A percentile compares a stretch with the other conserved stretches of the same genome.
Evolutionary conservation across 2,329 filamentous ascomycete species (phyloP).

Genomic region (Botrytis medusae): DNA sequence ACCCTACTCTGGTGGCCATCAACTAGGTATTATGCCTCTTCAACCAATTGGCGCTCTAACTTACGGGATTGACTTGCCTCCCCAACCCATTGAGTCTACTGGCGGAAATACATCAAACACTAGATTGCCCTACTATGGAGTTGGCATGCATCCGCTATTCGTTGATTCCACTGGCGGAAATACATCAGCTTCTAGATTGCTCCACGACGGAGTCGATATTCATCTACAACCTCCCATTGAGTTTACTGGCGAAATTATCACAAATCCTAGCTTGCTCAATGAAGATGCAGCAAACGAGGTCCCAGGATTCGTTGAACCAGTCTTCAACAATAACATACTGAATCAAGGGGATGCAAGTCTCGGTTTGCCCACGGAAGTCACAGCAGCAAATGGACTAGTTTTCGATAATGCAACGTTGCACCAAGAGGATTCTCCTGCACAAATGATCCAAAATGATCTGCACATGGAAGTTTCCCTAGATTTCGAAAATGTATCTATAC

Average conservation of each 20-base stretch:
- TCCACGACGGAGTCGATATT: background rate
- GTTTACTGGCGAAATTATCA: background rate
- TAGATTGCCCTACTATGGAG: background rate
- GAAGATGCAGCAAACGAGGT: background rate
- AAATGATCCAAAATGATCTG: background rate
- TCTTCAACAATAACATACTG: background rate
- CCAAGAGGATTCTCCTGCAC: background rate
- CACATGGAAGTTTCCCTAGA: background rate
- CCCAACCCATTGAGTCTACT: background rate
- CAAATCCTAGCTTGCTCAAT: background rate
- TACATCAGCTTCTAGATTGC: background rate
- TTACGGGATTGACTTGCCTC: background rate
- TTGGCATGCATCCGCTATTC: too few species aligned
- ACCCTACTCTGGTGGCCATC: background rate
- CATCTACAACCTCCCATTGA: background rate
- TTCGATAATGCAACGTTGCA: background rate
- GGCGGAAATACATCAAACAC: background rate
- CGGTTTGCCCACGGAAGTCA: background rate
- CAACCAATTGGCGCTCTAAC: background rate
- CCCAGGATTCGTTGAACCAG: background rate
- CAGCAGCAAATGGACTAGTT: background rate
- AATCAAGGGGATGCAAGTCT: background rate
- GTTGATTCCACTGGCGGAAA: background rate
- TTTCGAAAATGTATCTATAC: background rate
- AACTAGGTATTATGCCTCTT: fast-evolving